phyloP scores from a whole-genome alignment of 495 filamentous ascomycete genomes.

The Aspergillus diversus region DNA sequence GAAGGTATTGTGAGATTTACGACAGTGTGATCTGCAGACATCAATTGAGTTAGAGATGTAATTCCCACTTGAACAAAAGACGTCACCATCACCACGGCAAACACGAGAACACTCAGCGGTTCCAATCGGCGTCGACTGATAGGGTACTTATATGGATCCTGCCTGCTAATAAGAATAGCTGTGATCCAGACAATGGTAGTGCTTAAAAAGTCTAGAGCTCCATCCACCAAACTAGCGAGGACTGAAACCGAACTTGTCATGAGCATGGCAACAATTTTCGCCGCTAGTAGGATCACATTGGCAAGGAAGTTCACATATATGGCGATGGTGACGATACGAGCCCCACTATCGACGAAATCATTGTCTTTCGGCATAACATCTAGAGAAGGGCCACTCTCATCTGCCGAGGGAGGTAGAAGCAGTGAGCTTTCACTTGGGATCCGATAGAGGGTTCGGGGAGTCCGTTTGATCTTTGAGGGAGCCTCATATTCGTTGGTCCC shows the following conservation, averaged over 20 bases:
- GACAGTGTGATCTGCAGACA: constrained; percentile 63
- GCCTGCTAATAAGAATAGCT: constrained; percentile 69
- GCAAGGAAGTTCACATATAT: constrained; percentile 88
- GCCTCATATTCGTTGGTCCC: constrained; percentile 21
- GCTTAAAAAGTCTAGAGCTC: constrained; percentile 81
- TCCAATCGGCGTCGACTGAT: constrained; percentile 78
- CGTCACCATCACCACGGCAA: constrained; percentile 83
- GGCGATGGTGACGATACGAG: constrained; percentile 71
- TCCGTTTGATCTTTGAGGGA: constrained; percentile 66
- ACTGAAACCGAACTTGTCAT: constrained; percentile 86
- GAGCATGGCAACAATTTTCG: constrained; percentile 79
- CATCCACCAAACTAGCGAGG: constrained; percentile 86
- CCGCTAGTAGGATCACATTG: constrained; percentile 74
- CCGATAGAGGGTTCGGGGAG: constrained; percentile 78
- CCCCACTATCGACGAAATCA: constrained; percentile 63
- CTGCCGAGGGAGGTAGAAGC: constrained; percentile 49
- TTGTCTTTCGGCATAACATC: constrained; percentile 48
- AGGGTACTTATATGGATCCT: constrained; percentile 82
- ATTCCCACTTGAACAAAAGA: constrained; percentile 85
- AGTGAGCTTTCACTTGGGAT: constrained; percentile 71
- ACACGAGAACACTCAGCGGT: constrained; percentile 78
- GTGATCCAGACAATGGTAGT: constrained; percentile 88
- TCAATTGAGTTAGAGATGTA: constrained; percentile 70
- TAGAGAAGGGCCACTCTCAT: constrained; percentile 35
- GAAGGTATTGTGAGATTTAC: constrained; percentile 74